These are phyloP conservation scores for Rhizoclosmatium sp. DNA, from an alignment of 192 early-diverging fungal species.

Conservation along the genomic window DNA sequence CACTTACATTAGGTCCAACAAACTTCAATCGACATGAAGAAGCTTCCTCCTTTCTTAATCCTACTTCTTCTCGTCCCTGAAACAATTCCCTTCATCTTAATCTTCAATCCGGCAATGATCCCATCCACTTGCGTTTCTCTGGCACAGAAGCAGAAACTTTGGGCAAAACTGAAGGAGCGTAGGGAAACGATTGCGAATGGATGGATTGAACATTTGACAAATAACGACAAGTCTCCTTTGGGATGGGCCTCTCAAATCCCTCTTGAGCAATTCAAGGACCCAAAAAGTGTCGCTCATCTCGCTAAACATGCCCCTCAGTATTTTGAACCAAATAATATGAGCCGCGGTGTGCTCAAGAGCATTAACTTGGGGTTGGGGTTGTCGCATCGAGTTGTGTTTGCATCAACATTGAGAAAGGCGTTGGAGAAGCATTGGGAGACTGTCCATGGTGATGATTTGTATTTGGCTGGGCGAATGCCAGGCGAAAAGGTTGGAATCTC, in stretches of 20 bases:
- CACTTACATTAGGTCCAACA: constrained; percentile 1
- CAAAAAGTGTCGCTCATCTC: constrained; percentile 1
- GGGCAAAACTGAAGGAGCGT: constrained; percentile 14
- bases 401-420: neutral
- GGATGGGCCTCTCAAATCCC: neutral
- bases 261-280: neutral
- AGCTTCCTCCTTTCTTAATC: constrained; percentile 17
- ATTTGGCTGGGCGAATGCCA: constrained; percentile 6
- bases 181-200: neutral
- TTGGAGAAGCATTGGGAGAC: constrained; percentile 20
- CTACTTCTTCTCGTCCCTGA: constrained; percentile 23
- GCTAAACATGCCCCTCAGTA: constrained; percentile 30
- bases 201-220: neutral
- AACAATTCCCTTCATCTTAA: constrained; percentile 14
- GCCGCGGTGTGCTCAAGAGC: neutral
- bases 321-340: constrained; percentile 14
- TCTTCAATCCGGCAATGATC: constrained; percentile 18
- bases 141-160: neutral
- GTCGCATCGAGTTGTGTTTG: constrained; percentile 7
- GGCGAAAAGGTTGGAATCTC: neutral
- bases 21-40: constrained; percentile 23
- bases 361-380: constrained; percentile 28
- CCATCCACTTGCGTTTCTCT: constrained; percentile 19
- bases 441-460: constrained; percentile 19
- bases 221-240: neutral